Percentiles rank a stretch among this genome's conserved stretches.
Evolutionary conservation across 1,139 yeast genomes (phyloP).

Genomic region (Cylindricascospora bacillispora): DNA sequence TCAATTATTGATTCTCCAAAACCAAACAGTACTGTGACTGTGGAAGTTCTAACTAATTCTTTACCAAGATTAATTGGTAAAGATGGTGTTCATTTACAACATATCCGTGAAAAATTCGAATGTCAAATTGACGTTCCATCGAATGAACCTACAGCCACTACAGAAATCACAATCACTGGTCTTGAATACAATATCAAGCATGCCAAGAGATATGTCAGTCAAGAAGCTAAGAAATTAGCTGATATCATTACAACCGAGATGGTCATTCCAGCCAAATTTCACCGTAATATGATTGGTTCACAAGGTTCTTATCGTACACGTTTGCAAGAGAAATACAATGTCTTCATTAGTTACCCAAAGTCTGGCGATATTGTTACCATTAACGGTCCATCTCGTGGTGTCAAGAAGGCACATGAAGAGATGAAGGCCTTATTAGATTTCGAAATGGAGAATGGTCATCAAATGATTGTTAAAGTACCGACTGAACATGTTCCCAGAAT

Average conservation of each 20-base stretch:
- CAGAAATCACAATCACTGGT: constrained; percentile 58
- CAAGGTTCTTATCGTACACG: constrained; percentile 74
- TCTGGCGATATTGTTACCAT: constrained; percentile 56
- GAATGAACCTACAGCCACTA: constrained; percentile 28
- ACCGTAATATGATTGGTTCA: constrained; percentile 74
- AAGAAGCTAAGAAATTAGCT: constrained; percentile 63
- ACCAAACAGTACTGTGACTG: constrained; percentile 27
- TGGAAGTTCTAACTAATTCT: constrained; percentile 52
- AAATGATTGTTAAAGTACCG: constrained; percentile 53
- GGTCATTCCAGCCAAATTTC: constrained; percentile 64
- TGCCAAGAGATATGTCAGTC: constrained; percentile 47
- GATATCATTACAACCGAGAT: constrained; percentile 62
- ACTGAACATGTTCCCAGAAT: constrained; percentile 63
- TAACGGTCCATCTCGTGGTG: constrained; percentile 88
- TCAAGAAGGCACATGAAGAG: constrained; percentile 75
- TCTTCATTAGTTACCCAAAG: constrained; percentile 64
- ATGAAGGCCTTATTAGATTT: constrained; percentile 70
- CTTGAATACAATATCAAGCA: constrained; percentile 67
- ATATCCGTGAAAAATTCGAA: constrained; percentile 64
- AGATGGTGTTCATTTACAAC: constrained; percentile 62
- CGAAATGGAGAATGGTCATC: constrained; percentile 78
- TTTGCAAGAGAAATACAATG: constrained; percentile 80
- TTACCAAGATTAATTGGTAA: constrained; percentile 82
- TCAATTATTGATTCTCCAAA: constrained; percentile 16
- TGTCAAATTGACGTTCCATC: constrained; percentile 58